Evolutionary conservation across 805 yeast species (phyloP).

Genomic region (Candida qinlingensis): DNA sequence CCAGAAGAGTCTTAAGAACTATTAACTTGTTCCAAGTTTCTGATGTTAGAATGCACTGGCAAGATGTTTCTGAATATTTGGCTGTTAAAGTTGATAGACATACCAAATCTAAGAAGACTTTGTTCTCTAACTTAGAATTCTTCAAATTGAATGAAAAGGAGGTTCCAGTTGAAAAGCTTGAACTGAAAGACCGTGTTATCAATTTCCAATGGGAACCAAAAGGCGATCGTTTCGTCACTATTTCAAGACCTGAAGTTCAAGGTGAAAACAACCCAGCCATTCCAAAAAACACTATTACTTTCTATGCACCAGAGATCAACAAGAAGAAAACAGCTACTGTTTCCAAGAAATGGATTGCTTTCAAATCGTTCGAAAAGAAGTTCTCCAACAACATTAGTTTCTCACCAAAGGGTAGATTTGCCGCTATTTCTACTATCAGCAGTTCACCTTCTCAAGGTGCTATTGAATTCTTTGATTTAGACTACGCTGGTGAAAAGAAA

Average conservation of each 20-base stretch:
- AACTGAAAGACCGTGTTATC: slow-evolving; percentile 81
- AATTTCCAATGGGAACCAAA: slow-evolving; percentile 96
- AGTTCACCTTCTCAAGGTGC: slow-evolving; percentile 49
- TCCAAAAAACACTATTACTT: slow-evolving; percentile 59
- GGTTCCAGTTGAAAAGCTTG: slow-evolving; percentile 91
- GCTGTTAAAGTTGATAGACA: slow-evolving; percentile 97
- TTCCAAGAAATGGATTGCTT: slow-evolving; percentile 53
- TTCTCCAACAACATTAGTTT: slow-evolving; percentile 70
- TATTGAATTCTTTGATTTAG: slow-evolving; percentile 81
- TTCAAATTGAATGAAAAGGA: slow-evolving; percentile 84
- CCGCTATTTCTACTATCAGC: slow-evolving; percentile 42
- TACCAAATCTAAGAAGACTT: slow-evolving; percentile 89
- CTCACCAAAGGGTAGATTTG: slow-evolving; percentile 93
- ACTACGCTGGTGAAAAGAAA: slow-evolving; percentile 66
- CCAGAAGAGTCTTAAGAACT: slow-evolving; percentile 79
- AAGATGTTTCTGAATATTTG: slow-evolving; percentile 72
- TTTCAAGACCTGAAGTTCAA: slow-evolving; percentile 52
- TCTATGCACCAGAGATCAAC: slow-evolving; percentile 74
- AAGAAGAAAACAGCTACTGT: slow-evolving; percentile 39
- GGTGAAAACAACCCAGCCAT: slow-evolving; percentile 53
- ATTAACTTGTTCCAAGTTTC: slow-evolving; percentile 92
- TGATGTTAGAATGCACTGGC: slow-evolving; percentile 92
- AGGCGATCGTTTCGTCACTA: slow-evolving; percentile 78
- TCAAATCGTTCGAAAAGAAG: slow-evolving; percentile 52
- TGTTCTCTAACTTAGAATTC: slow-evolving; percentile 87